These are phyloP conservation scores for Citrullus mucosospermus DNA, from an alignment of 306 rosid species.

Conservation along the genomic window DNA sequence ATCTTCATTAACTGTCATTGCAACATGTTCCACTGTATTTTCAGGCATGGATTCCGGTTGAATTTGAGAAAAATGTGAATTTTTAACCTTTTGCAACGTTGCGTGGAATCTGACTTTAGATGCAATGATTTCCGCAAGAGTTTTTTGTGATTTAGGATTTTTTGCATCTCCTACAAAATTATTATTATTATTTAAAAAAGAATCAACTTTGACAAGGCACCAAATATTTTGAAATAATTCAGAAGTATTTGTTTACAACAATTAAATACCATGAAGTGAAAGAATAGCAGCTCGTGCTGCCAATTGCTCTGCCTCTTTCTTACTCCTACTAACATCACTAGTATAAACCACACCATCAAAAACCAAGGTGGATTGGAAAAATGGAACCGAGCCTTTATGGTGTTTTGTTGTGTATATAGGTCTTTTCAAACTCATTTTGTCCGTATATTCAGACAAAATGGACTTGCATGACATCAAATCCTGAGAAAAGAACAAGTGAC, in stretches of 20 bases:
- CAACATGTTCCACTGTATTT: conserved; percentile 2
- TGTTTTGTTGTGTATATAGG: conserved; percentile 27
- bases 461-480: conserved; percentile 28
- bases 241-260: not conserved
- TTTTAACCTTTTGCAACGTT: conserved; percentile 10
- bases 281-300: conserved; percentile 39
- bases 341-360: conserved; percentile 29
- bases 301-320: conserved; percentile 53
- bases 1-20: not conserved
- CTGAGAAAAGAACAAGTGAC: conserved; percentile 14
- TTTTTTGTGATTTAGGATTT: conserved; percentile 14
- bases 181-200: not conserved
- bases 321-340: conserved; percentile 23
- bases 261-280: conserved; percentile 36
- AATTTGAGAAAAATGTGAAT: not conserved
- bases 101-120: conserved; percentile 23
- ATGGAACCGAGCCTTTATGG: conserved; percentile 14
- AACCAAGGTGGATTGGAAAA: conserved; percentile 29
- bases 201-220: not conserved
- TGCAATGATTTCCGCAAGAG: conserved; percentile 24
- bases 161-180: conserved; percentile 14
- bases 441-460: conserved; percentile 38
- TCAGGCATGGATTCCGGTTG: not conserved
- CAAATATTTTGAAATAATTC: not conserved
- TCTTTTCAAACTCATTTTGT: conserved; percentile 22